phyloP scores from a whole-genome alignment of 2,329 filamentous ascomycete species.

The Seiridium unicorne region DNA sequence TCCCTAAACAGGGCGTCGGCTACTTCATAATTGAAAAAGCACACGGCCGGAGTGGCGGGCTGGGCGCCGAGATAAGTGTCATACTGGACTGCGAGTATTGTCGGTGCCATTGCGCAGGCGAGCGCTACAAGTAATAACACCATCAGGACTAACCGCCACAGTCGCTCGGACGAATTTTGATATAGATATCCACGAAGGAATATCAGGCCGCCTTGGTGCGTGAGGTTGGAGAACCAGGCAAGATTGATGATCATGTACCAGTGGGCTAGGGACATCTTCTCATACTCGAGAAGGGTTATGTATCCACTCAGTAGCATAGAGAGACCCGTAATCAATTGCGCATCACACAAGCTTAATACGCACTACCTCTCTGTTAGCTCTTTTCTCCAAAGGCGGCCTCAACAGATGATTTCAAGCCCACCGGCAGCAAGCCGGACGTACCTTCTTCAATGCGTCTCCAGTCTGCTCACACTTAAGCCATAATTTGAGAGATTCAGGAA shows the following conservation, averaged over 20 bases:
- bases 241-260: constrained; percentile 8
- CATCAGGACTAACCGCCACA: constrained; percentile 1
- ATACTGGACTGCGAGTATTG: neutral
- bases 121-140: neutral
- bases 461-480: constrained; percentile 5
- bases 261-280: neutral
- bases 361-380: no score
- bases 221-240: constrained; percentile 10
- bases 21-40: neutral
- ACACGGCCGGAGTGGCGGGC: constrained; percentile 1
- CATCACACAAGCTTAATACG: constrained; percentile 4
- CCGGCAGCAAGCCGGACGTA: neutral
- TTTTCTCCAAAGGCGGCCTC: no score
- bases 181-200: constrained; percentile 8
- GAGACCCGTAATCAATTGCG: constrained; percentile 1
- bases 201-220: constrained; percentile 5
- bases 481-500: neutral
- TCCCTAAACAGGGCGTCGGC: neutral
- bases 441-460: constrained; percentile 5
- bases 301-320: constrained; percentile 7
- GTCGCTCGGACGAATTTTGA: constrained; percentile 1
- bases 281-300: neutral
- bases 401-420: neutral
- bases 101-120: neutral
- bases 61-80: neutral